Base-by-base conservation (phyloP, 345 rosid species). In the Rhodamnia argentea region DNA sequence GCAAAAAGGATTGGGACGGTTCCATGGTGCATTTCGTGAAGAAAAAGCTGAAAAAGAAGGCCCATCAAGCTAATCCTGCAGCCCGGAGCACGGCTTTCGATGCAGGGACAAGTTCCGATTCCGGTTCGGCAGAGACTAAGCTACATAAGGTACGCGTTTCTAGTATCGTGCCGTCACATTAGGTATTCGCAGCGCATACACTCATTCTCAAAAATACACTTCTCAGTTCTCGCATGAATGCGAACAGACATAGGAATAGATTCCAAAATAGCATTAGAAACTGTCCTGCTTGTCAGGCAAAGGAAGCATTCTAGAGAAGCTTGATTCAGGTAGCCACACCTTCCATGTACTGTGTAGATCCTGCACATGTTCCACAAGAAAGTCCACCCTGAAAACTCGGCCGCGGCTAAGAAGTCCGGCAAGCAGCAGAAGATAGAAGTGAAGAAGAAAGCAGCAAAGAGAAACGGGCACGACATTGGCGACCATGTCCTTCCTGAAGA, bases 351-450 rank as follows among this genome's bases (percentile, higher is more conserved):
- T 75, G 42, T 84, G 88, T 85, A 95, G 98, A 92, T 95, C 87
- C 90, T 94, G 74, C 95, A 94, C 20, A 94, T 93, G 94, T 94
- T 95, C 89, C 95, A 94, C 88, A 92, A 90, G 86, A 95, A 95
- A 88, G 98, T 95, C 85, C 97, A 95, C 83, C 98, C 98, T 27
- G 98, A 95, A 87, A 91, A 90, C 88, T 85, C 93, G 87, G 59
- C 92, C 37, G 75, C 92, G 29, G 55, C 88, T 10, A 42, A 90
- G 64, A 93, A 90, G 91, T 83, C 70, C 10, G 87, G 78, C 1
- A 91, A 90, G 91, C 84, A 85, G 83, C 91, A 78, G 18, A 92
- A 90, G 70, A 86, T 70, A 54, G 90, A 84, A 87, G 90, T 86
- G 60, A 92, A 86, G 87, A 92, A 89, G 90, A 87, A 82, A 82